Evolutionary conservation across 2,329 filamentous ascomycete genomes (phyloP), one percentile per base, ranked within the genome.

Genomic region (Ceratocystis diversiconidia): DNA sequence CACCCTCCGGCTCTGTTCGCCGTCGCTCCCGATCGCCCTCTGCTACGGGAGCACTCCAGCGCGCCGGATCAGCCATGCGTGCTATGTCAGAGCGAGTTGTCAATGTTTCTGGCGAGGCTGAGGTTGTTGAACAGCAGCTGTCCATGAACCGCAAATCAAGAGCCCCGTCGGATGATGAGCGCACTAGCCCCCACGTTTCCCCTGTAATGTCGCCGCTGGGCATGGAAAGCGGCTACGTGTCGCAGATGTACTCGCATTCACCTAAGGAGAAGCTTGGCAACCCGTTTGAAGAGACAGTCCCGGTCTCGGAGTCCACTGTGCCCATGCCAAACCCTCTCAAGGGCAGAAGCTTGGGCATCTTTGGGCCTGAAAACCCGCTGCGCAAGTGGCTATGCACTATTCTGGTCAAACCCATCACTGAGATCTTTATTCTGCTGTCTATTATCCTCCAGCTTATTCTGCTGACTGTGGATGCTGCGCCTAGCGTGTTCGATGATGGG

Each of bases 61-160:
- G 85, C 70, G 88, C 88, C 68, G 84, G 88, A 57, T 89, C 88
- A 7, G 89, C 91, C 70, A 84, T 92, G 75, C 83, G 88, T 69
- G 85, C 85, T 68, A 95, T 99, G 85, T 97, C 95, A 41, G 92
- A 96, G 77, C 90, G 94, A 78, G 92, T 99, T 65, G 94, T 99
- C 72, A 97, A 97, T 72, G 83, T 99, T 71, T 96, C 91, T 75
- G 95, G 95, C 73, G 94, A 97, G 72, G 87, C 87, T 3, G 90
- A 96, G 70, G 78, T 89, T 22, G 80, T 92, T 17, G 90, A 96
- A 73, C 85, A 88, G 68, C 85, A 83, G 63, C 80, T 85, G 28
- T 81, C 84, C 52, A 80, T 84, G 61, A 77, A 78, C 78, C 86
- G 78, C 73, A 86, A 77, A 73, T 87, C 76, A 74, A 83, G 73